Percentiles rank a stretch among this genome's conserved stretches.
phyloP scores from a whole-genome alignment of 163 green algal genomes.

The Coccomyxa subellipsoidea region DNA sequence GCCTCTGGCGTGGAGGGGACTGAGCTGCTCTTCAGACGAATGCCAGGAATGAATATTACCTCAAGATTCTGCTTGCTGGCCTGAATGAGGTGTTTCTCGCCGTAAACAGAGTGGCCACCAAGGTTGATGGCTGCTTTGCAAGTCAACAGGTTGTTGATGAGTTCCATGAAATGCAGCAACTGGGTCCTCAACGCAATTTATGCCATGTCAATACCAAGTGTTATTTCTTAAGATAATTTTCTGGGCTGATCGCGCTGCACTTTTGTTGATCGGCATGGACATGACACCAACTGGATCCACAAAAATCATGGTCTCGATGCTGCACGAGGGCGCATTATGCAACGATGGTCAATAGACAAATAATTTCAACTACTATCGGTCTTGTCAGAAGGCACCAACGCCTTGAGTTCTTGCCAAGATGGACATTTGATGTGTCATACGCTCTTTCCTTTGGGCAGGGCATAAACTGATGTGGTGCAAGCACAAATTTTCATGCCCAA shows the following conservation, averaged over 20 bases:
- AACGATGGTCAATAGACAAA: no score
- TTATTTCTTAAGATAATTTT: no score
- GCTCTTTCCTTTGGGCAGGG: not conserved
- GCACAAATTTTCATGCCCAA: not conserved
- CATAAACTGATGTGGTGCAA: not conserved
- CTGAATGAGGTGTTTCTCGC: not conserved
- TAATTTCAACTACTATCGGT: no score
- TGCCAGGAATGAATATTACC: not conserved
- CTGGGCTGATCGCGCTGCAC: no score
- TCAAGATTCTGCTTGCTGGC: not conserved
- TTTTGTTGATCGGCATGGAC: no score
- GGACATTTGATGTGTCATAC: not conserved
- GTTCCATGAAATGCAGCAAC: not conserved
- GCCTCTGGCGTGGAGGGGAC: no score
- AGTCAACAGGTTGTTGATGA: not conserved
- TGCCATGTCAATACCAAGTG: no score
- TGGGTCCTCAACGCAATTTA: no score
- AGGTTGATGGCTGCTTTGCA: conserved; percentile 6
- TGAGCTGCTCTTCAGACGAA: not conserved
- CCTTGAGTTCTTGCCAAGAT: not conserved
- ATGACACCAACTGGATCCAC: no score
- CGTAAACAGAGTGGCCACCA: not conserved
- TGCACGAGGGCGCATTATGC: no score
- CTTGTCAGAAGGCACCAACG: no score
- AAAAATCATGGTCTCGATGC: no score